Conservation (phyloP, 2,329 filamentous ascomycete species). For the Ophiostoma himal-ulmi region DNA sequence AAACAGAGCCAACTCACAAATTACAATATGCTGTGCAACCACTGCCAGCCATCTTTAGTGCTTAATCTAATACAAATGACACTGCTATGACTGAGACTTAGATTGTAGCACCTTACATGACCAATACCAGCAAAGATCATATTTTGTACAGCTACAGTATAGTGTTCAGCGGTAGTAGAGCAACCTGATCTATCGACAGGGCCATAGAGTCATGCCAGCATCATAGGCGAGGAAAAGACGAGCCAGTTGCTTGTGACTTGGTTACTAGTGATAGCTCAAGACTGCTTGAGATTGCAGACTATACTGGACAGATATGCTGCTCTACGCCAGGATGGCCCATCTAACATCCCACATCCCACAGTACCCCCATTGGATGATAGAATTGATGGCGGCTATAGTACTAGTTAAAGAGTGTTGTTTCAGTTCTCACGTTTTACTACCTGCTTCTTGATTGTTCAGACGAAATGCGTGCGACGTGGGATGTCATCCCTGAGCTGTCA, state of each 20-base stretch:
- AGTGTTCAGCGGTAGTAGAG: background rate
- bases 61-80: too few relatives aligned
- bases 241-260: background rate
- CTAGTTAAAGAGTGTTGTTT: background rate
- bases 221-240: background rate
- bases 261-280: background rate
- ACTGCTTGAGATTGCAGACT: background rate
- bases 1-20: background rate
- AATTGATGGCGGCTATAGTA: background rate
- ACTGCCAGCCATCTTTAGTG: background rate
- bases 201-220: background rate
- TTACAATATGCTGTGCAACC: background rate
- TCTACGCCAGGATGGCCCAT: too few relatives aligned
- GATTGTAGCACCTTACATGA: background rate
- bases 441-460: background rate
- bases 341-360: background rate
- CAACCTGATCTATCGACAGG: background rate
- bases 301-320: background rate
- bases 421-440: background rate
- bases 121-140: background rate
- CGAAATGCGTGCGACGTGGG: background rate
- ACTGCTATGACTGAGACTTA: background rate
- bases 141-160: background rate
- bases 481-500: conserved; percentile 19
- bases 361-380: background rate